Percentiles rank a stretch among this genome's conserved stretches.
These are phyloP conservation scores for Fusarium phyllophilum DNA, from an alignment of 2,329 filamentous ascomycete species.

Conservation along the genomic window DNA sequence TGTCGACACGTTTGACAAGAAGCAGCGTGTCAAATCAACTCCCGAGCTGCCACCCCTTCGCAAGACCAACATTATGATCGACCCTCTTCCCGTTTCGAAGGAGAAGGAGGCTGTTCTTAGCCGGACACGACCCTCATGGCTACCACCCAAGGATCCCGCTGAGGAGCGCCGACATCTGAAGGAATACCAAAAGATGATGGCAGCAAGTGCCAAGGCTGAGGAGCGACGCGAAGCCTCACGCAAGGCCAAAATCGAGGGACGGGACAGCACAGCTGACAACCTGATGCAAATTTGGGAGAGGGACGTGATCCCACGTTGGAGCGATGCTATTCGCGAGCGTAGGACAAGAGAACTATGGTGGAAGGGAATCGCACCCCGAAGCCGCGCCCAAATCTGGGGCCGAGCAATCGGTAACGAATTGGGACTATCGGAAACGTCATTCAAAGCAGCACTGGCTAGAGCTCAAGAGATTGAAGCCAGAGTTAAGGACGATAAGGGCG, in stretches of 20 bases:
- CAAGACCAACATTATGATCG: conserved; percentile 82
- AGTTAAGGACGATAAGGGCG: conserved; percentile 61
- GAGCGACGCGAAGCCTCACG: conserved; percentile 66
- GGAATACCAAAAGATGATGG: conserved; percentile 88
- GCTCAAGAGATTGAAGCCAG: conserved; percentile 71
- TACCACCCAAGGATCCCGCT: conserved; percentile 86
- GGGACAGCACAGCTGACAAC: conserved; percentile 65
- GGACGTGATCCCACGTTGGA: conserved; percentile 81
- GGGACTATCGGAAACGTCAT: conserved; percentile 73
- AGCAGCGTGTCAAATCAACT: conserved; percentile 69
- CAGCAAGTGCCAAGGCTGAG: conserved; percentile 67
- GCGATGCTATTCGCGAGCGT: conserved; percentile 73
- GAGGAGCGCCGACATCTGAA: conserved; percentile 91
- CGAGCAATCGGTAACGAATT: conserved; percentile 79
- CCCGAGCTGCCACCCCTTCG: conserved; percentile 76
- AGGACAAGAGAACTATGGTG: conserved; percentile 83
- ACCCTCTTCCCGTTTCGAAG: conserved; percentile 83
- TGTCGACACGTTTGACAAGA: conserved; percentile 54
- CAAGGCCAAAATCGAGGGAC: conserved; percentile 61
- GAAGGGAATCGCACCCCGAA: conserved; percentile 78
- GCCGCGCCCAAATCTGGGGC: conserved; percentile 75
- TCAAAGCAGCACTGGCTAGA: conserved; percentile 74
- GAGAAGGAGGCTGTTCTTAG: conserved; percentile 88
- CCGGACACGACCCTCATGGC: conserved; percentile 83
- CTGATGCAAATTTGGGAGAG: conserved; percentile 77